Evolutionary conservation across 208 protist genomes (phyloP).

Genomic region (Acanthamoeba divionensis): DNA sequence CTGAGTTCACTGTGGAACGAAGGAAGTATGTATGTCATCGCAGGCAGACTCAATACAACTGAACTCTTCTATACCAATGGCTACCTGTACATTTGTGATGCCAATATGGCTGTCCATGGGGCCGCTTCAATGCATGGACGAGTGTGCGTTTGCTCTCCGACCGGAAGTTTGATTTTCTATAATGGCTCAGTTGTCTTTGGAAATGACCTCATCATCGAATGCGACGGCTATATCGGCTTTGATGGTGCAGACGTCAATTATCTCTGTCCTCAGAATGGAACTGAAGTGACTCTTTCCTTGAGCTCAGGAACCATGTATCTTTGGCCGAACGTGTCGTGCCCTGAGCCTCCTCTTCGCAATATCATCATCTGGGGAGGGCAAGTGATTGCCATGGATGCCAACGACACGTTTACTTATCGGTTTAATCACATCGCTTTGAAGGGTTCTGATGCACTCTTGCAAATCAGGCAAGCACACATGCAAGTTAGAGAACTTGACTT

Average conservation of each 20-base stretch:
- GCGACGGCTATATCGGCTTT: slow-evolving; percentile 3
- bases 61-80: not conserved
- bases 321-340: slow-evolving; percentile 33
- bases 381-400: too few species aligned
- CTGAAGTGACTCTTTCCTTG: not conserved
- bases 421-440: too few species aligned
- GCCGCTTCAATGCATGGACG: not conserved
- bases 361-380: too few species aligned
- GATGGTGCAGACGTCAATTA: not conserved
- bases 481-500: too few species aligned
- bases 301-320: slow-evolving; percentile 7
- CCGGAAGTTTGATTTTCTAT: not conserved
- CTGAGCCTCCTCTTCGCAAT: too few species aligned
- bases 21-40: not conserved
- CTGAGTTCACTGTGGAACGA: not conserved
- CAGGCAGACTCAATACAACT: slow-evolving; percentile 20
- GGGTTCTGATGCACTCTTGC: too few species aligned
- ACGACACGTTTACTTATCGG: too few species aligned
- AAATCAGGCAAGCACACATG: too few species aligned
- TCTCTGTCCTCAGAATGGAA: slow-evolving; percentile 24
- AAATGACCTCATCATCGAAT: not conserved
- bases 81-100: slow-evolving; percentile 48
- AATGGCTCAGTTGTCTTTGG: not conserved
- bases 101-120: not conserved
- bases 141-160: slow-evolving; percentile 11